A percentile compares a stretch with the other conserved stretches of the same genome.
Evolutionary conservation across 1,284 basidiomycete genomes (phyloP).

Genomic region (Moesziomyces sp.): DNA sequence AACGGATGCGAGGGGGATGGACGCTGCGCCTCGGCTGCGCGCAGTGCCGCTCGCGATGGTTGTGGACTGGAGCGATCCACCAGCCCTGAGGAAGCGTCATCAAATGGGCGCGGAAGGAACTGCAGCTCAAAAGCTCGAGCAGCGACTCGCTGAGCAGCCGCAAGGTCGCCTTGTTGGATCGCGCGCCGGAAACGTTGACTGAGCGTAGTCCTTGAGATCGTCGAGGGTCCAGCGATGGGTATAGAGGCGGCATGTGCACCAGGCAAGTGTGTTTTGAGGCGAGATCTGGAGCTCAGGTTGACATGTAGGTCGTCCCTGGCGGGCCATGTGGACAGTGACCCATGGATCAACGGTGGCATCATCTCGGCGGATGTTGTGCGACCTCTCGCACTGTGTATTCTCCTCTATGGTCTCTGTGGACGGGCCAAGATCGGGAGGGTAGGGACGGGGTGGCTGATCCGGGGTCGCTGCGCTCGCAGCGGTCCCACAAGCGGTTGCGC

Average conservation of each 20-base stretch:
- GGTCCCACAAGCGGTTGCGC: no score
- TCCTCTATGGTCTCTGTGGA: neutral
- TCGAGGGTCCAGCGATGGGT: constrained; percentile 9
- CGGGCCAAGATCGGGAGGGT: no score
- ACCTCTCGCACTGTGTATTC: neutral
- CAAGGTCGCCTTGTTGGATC: constrained; percentile 48
- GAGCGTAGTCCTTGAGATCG: constrained; percentile 25
- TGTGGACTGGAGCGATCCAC: neutral
- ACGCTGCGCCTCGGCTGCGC: constrained; percentile 35
- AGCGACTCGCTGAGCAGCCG: constrained; percentile 38
- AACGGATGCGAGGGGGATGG: constrained; percentile 34
- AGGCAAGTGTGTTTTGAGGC: neutral
- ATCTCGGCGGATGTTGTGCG: neutral
- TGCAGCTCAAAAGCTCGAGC: constrained; percentile 35
- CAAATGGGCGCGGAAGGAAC: constrained; percentile 1
- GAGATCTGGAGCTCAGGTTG: neutral
- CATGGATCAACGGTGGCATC: neutral
- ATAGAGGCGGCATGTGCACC: neutral
- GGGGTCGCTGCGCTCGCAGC: no score
- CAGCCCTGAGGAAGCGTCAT: neutral
- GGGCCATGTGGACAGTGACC: neutral
- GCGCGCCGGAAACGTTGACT: constrained; percentile 55
- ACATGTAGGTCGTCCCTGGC: neutral
- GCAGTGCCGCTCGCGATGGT: constrained; percentile 22
- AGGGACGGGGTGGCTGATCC: no score